Evolutionary conservation across 768 basidiomycete genomes (phyloP).

Genomic region (Kwoniella europaea): DNA sequence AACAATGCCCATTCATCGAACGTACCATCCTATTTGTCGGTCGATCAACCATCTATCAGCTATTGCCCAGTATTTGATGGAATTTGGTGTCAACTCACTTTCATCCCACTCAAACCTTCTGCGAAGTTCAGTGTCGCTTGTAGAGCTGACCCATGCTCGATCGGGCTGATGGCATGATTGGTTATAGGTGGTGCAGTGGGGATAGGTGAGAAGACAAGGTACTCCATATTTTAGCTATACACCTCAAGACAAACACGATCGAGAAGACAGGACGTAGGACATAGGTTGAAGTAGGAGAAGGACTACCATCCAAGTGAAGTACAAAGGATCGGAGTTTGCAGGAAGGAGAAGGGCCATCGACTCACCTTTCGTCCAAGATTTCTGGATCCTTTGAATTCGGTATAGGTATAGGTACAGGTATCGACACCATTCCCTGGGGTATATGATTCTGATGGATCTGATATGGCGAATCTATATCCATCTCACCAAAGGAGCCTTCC

Average conservation of each 20-base stretch:
- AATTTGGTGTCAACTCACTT: constrained; percentile 8
- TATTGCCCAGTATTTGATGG: neutral
- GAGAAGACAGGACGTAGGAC: neutral
- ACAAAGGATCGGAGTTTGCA: neutral
- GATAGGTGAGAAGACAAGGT: constrained; percentile 30
- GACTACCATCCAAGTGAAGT: neutral
- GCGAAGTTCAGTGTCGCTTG: constrained; percentile 7
- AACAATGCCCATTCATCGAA: constrained; percentile 21
- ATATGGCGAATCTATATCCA: neutral
- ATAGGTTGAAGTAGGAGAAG: neutral
- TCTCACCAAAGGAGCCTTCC: constrained; percentile 1
- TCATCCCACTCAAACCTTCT: constrained; percentile 12
- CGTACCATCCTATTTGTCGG: constrained; percentile 10
- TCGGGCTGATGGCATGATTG: neutral
- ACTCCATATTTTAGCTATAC: constrained; percentile 30
- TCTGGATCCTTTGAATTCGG: neutral
- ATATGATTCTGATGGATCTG: neutral
- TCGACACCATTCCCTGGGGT: neutral
- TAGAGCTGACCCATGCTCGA: neutral
- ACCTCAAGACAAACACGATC: neutral
- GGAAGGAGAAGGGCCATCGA: neutral
- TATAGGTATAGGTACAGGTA: neutral
- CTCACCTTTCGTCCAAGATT: neutral
- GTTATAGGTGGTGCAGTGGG: constrained; percentile 20
- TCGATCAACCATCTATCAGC: constrained; percentile 1